phyloP scores from a whole-genome alignment of 2,329 filamentous ascomycete species.

The Cryphonectria japonica region DNA sequence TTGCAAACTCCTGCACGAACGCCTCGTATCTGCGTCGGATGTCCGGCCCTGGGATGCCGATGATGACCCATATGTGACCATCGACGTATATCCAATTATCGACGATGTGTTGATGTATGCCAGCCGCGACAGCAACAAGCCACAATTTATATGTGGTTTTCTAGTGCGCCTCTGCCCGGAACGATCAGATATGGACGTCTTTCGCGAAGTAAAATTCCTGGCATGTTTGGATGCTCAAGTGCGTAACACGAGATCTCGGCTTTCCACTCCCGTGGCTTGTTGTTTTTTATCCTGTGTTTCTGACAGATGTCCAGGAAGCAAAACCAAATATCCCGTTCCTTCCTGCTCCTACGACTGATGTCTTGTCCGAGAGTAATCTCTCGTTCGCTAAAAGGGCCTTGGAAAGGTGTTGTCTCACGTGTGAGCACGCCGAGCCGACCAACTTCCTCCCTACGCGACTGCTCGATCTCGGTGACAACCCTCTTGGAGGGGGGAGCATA shows the following conservation, averaged over 20 bases:
- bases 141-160: neutral
- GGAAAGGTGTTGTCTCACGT: neutral
- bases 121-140: neutral
- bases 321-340: neutral
- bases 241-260: neutral
- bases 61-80: neutral
- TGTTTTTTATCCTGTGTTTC: too few relatives aligned
- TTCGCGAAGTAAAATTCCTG: slow-evolving; percentile 2
- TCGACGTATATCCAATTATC: neutral
- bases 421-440: neutral
- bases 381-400: neutral
- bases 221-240: neutral
- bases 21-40: neutral
- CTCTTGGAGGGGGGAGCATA: neutral
- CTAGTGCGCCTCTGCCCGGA: neutral
- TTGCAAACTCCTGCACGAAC: neutral
- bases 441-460: neutral
- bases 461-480: neutral
- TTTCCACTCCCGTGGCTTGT: neutral
- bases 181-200: neutral
- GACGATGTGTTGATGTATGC: neutral
- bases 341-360: neutral
- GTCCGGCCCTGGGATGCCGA: neutral
- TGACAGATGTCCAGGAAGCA: neutral
- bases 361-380: neutral